Conservation (phyloP, 495 filamentous ascomycete species). For the Aspergillus bridgeri region DNA sequence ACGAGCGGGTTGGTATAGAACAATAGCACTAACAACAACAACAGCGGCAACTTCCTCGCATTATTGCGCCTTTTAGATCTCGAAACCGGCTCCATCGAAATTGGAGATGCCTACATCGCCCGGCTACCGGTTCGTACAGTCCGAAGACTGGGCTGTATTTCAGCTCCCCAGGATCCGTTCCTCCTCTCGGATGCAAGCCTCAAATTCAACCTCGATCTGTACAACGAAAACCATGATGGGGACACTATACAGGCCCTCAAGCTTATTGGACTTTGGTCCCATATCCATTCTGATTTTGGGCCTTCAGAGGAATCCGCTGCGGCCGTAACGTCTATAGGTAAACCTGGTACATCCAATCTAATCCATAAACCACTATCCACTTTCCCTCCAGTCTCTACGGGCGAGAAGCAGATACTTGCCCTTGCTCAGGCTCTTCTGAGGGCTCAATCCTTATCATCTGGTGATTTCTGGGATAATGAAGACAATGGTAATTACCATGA, state of each 20-base stretch:
- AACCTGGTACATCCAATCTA: neutral
- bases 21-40: neutral
- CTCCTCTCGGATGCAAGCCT: neutral
- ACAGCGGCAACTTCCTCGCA: neutral
- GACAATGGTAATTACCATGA: neutral
- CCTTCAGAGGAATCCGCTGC: too few relatives aligned
- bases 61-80: neutral
- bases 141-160: neutral
- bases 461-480: too few relatives aligned
- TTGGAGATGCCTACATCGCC: neutral
- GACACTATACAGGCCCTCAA: neutral
- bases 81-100: neutral
- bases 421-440: neutral
- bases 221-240: neutral
- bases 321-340: neutral
- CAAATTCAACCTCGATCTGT: neutral
- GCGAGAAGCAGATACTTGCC: neutral
- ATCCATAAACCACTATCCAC: neutral
- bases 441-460: too few relatives aligned
- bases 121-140: neutral
- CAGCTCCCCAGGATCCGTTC: conserved; percentile 1
- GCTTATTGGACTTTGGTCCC: neutral
- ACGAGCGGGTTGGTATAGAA: too few relatives aligned
- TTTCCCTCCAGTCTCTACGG: neutral
- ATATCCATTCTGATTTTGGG: neutral